These are phyloP conservation scores for Crithidia mellificae DNA, from an alignment of 208 protist genomes.

Conservation along the genomic window DNA sequence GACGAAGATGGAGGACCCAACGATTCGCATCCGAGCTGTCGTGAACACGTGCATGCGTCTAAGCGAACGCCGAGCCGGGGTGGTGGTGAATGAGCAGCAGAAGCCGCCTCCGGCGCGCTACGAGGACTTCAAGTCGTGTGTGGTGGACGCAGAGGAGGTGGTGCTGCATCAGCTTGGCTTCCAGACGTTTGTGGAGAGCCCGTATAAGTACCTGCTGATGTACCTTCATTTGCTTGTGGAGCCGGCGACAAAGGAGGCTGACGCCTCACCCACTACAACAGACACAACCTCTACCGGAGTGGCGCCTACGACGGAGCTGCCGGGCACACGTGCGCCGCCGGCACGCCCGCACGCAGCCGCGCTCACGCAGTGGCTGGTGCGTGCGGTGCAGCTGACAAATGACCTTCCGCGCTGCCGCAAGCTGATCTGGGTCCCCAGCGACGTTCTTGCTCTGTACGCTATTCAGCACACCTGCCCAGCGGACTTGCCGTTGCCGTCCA, in stretches of 20 bases:
- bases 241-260: background rate
- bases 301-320: background rate
- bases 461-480: slow-evolving; percentile 44
- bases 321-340: background rate
- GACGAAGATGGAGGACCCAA: slow-evolving; percentile 72
- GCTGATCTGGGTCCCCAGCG: slow-evolving; percentile 34
- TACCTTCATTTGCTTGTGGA: slow-evolving; percentile 69
- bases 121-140: slow-evolving; percentile 71
- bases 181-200: slow-evolving; percentile 78
- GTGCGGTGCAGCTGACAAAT: slow-evolving; percentile 68
- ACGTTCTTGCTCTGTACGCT: slow-evolving; percentile 64
- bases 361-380: slow-evolving; percentile 55
- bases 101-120: slow-evolving; percentile 33
- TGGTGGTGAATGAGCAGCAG: slow-evolving; percentile 29
- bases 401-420: slow-evolving; percentile 62
- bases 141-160: slow-evolving; percentile 72
- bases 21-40: slow-evolving; percentile 53
- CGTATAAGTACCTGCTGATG: slow-evolving; percentile 75
- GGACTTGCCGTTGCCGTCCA: slow-evolving; percentile 37
- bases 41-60: slow-evolving; percentile 69
- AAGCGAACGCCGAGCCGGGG: slow-evolving; percentile 41
- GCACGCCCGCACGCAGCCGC: slow-evolving; percentile 15
- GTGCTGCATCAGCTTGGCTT: slow-evolving; percentile 81
- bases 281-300: background rate
- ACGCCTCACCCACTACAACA: too few relatives aligned